Evolutionary conservation across 345 rosid genomes (phyloP).

Genomic region (Lepidium aucheri): DNA sequence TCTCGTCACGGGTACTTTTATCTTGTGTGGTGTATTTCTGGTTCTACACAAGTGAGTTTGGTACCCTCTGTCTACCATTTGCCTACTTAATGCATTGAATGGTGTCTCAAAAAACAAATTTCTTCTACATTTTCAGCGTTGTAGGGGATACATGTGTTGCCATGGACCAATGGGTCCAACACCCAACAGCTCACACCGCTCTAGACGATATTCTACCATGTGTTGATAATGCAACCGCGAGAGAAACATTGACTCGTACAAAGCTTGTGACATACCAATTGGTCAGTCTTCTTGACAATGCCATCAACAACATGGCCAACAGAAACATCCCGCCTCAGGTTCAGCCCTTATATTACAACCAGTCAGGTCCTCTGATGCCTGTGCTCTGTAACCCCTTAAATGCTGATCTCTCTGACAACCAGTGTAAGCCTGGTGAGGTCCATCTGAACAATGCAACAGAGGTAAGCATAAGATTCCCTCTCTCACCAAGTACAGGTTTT

Average conservation of each 20-base stretch:
- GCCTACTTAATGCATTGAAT: not conserved
- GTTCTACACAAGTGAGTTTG: constrained; percentile 72
- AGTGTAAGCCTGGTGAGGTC: constrained; percentile 61
- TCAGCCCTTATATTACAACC: constrained; percentile 51
- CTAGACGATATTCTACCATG: constrained; percentile 91
- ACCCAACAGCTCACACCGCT: constrained; percentile 87
- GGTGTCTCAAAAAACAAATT: not conserved
- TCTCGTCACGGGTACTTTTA: constrained; percentile 68
- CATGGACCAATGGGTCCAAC: constrained; percentile 85
- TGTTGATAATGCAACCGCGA: constrained; percentile 87
- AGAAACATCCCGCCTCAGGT: constrained; percentile 36
- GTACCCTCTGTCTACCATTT: not conserved
- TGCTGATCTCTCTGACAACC: constrained; percentile 46
- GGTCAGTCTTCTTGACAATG: constrained; percentile 37
- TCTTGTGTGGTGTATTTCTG: constrained; percentile 81
- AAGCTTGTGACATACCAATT: constrained; percentile 61
- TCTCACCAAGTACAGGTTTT: too few species aligned
- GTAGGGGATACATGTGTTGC: constrained; percentile 86
- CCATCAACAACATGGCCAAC: constrained; percentile 49
- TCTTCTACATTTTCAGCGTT: constrained; percentile 39
- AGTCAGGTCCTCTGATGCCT: constrained; percentile 83
- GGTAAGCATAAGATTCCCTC: constrained; percentile 32
- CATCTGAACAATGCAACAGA: constrained; percentile 52
- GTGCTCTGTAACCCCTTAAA: constrained; percentile 75
- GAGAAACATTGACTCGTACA: constrained; percentile 54